These are phyloP conservation scores for Phragmites australis DNA, from an alignment of 176 grass and related monocot species.

Conservation along the genomic window DNA sequence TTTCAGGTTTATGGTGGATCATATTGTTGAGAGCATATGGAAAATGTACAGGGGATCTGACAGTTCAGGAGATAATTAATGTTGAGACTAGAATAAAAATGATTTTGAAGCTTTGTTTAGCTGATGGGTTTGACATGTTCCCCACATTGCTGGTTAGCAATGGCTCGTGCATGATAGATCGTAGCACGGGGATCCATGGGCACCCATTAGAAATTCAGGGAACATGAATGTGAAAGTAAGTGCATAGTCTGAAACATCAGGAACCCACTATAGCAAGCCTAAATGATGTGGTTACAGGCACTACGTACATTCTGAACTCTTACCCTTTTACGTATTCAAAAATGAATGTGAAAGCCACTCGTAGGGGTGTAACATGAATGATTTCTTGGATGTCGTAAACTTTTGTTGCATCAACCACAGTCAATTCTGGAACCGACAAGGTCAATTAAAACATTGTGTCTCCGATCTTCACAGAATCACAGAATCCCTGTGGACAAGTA, in stretches of 20 bases:
- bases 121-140: conserved; percentile 90
- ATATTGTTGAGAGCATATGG: conserved; percentile 83
- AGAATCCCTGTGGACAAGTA: background rate
- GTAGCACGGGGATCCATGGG: conserved; percentile 88
- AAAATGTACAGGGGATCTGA: conserved; percentile 70
- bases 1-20: conserved; percentile 89
- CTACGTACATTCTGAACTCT: background rate
- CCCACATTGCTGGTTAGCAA: conserved; percentile 84
- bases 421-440: background rate
- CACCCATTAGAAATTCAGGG: conserved; percentile 93
- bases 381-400: no score
- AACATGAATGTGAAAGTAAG: background rate
- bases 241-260: background rate
- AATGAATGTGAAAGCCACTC: background rate
- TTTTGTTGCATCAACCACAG: background rate
- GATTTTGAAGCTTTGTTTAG: conserved; percentile 87
- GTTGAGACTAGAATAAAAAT: conserved; percentile 83
- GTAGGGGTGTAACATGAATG: background rate
- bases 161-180: conserved; percentile 96
- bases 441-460: background rate
- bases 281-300: background rate
- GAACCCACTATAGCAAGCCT: background rate
- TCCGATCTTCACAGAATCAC: no score
- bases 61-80: conserved; percentile 84
- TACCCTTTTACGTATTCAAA: background rate